Conservation (phyloP, 768 basidiomycete genomes). For the Tubosaeta sp. region DNA sequence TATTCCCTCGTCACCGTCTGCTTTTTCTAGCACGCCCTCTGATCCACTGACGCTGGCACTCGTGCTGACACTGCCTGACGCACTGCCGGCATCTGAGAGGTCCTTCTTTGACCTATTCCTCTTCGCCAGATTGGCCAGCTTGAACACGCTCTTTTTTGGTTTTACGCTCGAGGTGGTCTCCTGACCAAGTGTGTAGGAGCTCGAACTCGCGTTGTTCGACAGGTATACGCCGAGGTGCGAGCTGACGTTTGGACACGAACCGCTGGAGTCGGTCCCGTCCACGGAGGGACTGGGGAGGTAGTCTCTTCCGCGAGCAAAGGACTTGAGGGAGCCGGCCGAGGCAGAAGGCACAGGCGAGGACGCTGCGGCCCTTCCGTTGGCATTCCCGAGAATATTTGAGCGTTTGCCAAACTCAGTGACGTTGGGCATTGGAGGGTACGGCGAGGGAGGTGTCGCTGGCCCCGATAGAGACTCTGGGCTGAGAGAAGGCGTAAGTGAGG, state of each 20-base stretch:
- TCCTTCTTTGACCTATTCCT: slow-evolving; percentile 31
- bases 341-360: slow-evolving; percentile 17
- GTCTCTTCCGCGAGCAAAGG: slow-evolving; percentile 9
- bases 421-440: slow-evolving; percentile 3
- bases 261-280: slow-evolving; percentile 26
- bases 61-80: slow-evolving; percentile 9
- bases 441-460: slow-evolving; percentile 21
- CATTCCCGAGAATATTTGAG: background rate
- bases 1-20: slow-evolving; percentile 54
- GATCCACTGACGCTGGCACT: slow-evolving; percentile 12
- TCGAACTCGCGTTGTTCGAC: slow-evolving; percentile 14
- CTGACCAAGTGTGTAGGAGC: slow-evolving; percentile 10
- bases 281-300: slow-evolving; percentile 13
- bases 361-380: slow-evolving; percentile 8
- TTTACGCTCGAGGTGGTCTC: slow-evolving; percentile 6
- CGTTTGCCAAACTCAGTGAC: slow-evolving; percentile 5
- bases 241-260: slow-evolving; percentile 14
- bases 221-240: slow-evolving; percentile 10
- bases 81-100: slow-evolving; percentile 21
- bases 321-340: slow-evolving; percentile 16
- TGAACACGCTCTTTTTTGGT: slow-evolving; percentile 33
- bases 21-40: background rate
- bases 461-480: slow-evolving; percentile 14
- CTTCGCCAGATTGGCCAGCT: slow-evolving; percentile 32
- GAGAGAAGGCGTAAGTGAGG: slow-evolving; percentile 43